phyloP scores from a whole-genome alignment of 2,329 filamentous ascomycete genomes.

The Alternaria gaisen region DNA sequence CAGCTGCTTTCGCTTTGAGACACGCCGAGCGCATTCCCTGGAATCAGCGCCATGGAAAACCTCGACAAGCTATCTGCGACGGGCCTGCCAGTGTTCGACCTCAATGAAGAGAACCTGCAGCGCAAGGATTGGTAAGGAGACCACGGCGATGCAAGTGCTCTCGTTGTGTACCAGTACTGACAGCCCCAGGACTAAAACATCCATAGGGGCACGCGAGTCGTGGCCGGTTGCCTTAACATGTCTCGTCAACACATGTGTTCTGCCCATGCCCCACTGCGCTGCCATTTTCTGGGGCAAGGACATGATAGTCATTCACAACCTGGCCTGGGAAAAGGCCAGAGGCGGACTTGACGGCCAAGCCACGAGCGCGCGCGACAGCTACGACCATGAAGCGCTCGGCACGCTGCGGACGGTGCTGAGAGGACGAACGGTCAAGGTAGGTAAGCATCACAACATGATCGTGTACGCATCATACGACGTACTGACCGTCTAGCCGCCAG shows the following conservation, averaged over 20 bases:
- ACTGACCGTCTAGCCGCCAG: constrained; percentile 34
- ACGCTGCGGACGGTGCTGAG: constrained; percentile 46
- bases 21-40: constrained; percentile 5
- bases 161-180: constrained; percentile 6
- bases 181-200: constrained; percentile 36
- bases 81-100: constrained; percentile 42
- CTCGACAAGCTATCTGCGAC: constrained; percentile 44
- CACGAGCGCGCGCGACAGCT: constrained; percentile 39
- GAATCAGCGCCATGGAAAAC: constrained; percentile 26
- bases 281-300: constrained; percentile 56
- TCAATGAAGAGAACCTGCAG: constrained; percentile 40
- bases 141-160: background rate
- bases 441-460: constrained; percentile 36
- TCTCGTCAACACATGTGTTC: constrained; percentile 48
- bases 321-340: constrained; percentile 52
- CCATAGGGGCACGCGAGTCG: constrained; percentile 43
- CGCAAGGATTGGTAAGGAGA: constrained; percentile 40
- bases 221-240: constrained; percentile 49
- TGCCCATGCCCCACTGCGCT: constrained; percentile 53
- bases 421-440: constrained; percentile 51
- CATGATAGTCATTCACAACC: constrained; percentile 52
- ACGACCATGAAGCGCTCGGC: constrained; percentile 47
- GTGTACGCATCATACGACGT: background rate
- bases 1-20: constrained; percentile 8
- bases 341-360: constrained; percentile 49